A percentile compares a stretch with the other conserved stretches of the same genome.
These are phyloP conservation scores for Penicillium psychrosexuale DNA, from an alignment of 2,329 filamentous ascomycete genomes.

Conservation along the genomic window DNA sequence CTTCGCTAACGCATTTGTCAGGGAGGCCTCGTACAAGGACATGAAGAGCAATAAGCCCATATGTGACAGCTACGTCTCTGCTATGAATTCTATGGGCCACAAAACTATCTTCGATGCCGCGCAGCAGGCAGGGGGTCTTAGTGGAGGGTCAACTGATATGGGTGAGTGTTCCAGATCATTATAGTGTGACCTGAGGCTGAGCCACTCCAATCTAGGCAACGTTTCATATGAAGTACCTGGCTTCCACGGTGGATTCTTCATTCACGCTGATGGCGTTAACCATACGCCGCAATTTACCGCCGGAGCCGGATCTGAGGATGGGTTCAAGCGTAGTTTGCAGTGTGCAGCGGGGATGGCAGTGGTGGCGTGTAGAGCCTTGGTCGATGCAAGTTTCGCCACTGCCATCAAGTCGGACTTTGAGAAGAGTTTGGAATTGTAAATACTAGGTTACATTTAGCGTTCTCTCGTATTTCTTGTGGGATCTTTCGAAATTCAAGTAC, in stretches of 20 bases:
- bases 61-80: constrained; percentile 30
- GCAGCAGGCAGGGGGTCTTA: constrained; percentile 15
- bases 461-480: not conserved
- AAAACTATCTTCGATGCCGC: constrained; percentile 21
- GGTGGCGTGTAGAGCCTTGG: constrained; percentile 14
- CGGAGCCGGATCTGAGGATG: constrained; percentile 14
- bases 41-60: constrained; percentile 31
- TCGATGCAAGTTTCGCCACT: constrained; percentile 12
- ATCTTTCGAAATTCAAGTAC: not conserved
- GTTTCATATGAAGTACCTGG: constrained; percentile 19
- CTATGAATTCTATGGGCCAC: constrained; percentile 30
- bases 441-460: not conserved
- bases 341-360: constrained; percentile 20
- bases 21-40: constrained; percentile 31
- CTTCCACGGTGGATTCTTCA: constrained; percentile 21
- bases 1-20: constrained; percentile 1
- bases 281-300: constrained; percentile 18
- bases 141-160: constrained; percentile 30
- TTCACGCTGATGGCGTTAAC: constrained; percentile 15
- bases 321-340: constrained; percentile 11
- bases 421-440: not conserved
- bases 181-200: not conserved
- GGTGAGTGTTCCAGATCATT: constrained; percentile 11
- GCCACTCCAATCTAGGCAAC: constrained; percentile 4
- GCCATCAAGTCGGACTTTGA: constrained; percentile 11